phyloP scores from a whole-genome alignment of 2,329 filamentous ascomycete species.

The Zasmidium cellare region DNA sequence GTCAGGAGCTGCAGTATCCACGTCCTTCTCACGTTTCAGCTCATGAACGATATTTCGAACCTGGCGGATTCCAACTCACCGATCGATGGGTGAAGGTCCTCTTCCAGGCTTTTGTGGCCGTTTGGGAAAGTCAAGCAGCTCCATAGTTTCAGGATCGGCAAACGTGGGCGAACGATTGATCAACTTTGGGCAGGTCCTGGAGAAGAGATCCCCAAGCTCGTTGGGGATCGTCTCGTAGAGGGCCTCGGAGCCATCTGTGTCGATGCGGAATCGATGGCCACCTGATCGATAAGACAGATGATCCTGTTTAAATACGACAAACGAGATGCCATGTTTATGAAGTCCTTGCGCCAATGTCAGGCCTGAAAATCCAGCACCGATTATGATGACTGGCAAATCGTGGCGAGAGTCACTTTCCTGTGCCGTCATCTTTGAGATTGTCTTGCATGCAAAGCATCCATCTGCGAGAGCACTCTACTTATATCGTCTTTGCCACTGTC shows the following conservation, averaged over 20 bases:
- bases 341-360: background rate
- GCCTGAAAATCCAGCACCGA: constrained; percentile 2
- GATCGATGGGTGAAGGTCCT: constrained; percentile 3
- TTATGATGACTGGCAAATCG: background rate
- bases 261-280: constrained; percentile 2
- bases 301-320: constrained; percentile 1
- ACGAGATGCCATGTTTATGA: constrained; percentile 1
- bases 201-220: background rate
- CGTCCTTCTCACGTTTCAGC: background rate
- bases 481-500: too few species aligned
- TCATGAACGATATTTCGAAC: background rate
- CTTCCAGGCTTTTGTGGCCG: background rate
- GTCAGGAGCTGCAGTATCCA: constrained; percentile 2
- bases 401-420: too few species aligned
- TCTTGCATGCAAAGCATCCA: too few species aligned
- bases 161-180: background rate
- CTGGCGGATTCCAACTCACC: background rate
- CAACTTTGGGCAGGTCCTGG: constrained; percentile 1
- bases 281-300: background rate
- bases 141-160: background rate
- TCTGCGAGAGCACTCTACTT: too few species aligned
- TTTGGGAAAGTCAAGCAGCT: background rate
- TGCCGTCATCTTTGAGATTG: too few species aligned
- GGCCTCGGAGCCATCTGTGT: constrained; percentile 2
- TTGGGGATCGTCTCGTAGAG: background rate